These are phyloP conservation scores for Auricularia auricula-judae DNA, from an alignment of 768 basidiomycete species.

Conservation along the genomic window DNA sequence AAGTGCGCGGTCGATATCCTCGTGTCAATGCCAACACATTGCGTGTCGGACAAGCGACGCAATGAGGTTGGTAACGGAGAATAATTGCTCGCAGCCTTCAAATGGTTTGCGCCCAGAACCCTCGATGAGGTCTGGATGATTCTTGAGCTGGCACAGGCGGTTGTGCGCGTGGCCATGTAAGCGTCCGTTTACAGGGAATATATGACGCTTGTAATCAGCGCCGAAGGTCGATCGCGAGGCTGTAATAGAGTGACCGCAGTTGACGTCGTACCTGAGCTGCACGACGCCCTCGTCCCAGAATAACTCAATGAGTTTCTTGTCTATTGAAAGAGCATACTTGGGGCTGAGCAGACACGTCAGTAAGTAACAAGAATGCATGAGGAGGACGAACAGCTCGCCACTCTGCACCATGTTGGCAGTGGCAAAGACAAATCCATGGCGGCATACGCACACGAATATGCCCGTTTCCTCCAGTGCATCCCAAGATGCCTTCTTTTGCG, in stretches of 20 bases:
- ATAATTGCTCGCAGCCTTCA: background rate
- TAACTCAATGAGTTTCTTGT: background rate
- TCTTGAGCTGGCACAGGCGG: background rate
- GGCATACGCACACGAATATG: background rate
- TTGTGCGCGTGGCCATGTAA: background rate
- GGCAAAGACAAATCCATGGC: background rate
- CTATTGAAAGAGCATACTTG: background rate
- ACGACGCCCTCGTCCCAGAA: background rate
- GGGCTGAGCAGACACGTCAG: background rate
- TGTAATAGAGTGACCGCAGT: background rate
- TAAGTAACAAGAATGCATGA: no score
- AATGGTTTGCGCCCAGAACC: background rate
- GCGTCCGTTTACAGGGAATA: background rate
- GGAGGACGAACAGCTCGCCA: background rate
- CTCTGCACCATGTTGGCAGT: conserved; percentile 1
- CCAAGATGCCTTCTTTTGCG: background rate
- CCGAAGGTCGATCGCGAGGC: background rate
- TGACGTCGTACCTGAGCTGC: background rate
- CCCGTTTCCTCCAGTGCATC: background rate
- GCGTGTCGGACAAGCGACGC: conserved; percentile 9
- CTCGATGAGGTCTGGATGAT: background rate
- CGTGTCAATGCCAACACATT: conserved; percentile 16
- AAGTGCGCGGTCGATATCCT: conserved; percentile 14
- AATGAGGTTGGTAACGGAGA: background rate
- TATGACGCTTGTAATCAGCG: no score